phyloP scores from a whole-genome alignment of 148 eudicot genomes.

The Camellia sinensis region DNA sequence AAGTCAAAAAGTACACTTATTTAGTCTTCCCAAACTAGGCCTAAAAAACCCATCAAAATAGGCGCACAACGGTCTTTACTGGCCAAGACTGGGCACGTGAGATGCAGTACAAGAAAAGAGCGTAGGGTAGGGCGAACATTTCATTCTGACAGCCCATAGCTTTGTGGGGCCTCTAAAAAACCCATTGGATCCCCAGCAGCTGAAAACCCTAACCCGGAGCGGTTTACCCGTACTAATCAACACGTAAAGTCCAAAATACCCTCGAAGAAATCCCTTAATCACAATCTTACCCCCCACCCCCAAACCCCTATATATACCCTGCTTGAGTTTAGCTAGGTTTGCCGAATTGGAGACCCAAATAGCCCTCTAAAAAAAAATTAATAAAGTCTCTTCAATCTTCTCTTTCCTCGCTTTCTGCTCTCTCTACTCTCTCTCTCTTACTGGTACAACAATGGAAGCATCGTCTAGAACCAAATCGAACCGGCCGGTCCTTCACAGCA shows the following conservation, averaged over 20 bases:
- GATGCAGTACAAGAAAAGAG: background rate
- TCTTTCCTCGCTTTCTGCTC: background rate
- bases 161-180: background rate
- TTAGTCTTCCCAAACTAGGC: no score
- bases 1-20: no score
- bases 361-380: background rate
- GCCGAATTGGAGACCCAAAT: background rate
- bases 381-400: background rate
- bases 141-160: background rate
- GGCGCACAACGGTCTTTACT: no score
- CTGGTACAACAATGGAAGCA: slow-evolving; percentile 32
- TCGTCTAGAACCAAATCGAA: slow-evolving; percentile 28
- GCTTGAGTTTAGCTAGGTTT: slow-evolving; percentile 16
- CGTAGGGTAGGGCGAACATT: background rate
- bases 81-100: background rate
- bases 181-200: background rate
- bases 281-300: background rate
- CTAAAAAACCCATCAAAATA: no score
- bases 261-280: background rate
- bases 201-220: slow-evolving; percentile 2
- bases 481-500: background rate
- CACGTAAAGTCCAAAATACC: background rate
- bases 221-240: background rate
- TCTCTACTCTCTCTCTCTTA: slow-evolving; percentile 4
- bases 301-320: slow-evolving; percentile 10